Evolutionary conservation across 306 rosid genomes (phyloP).

Genomic region (Acmispon strigosus): DNA sequence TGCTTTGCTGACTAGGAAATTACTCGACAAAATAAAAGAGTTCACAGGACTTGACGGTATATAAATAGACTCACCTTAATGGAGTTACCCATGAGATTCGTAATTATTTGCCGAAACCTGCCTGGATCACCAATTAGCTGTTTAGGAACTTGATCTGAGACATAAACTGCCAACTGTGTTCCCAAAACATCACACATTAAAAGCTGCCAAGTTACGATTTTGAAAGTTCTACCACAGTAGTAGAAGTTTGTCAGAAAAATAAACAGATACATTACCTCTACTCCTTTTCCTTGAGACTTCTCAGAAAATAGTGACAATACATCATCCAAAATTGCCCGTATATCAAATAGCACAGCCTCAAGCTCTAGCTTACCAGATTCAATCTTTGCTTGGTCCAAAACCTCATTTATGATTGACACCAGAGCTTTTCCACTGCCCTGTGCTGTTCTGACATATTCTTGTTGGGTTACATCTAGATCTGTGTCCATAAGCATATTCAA

Average conservation of each 20-base stretch:
- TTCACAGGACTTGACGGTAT: background rate
- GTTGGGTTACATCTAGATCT: slow-evolving; percentile 80
- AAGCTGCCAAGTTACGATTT: slow-evolving; percentile 5
- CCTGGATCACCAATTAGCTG: slow-evolving; percentile 81
- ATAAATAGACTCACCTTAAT: slow-evolving; percentile 49
- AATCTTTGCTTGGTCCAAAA: slow-evolving; percentile 95
- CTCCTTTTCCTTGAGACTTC: slow-evolving; percentile 91
- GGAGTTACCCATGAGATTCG: slow-evolving; percentile 85
- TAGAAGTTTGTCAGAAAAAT: background rate
- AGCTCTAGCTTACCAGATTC: slow-evolving; percentile 96
- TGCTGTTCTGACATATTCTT: slow-evolving; percentile 83
- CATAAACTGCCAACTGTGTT: slow-evolving; percentile 72
- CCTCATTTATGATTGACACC: slow-evolving; percentile 88
- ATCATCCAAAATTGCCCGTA: slow-evolving; percentile 77
- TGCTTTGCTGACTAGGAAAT: background rate
- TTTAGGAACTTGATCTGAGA: slow-evolving; percentile 78
- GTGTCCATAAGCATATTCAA: slow-evolving; percentile 98
- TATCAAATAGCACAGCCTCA: slow-evolving; percentile 75
- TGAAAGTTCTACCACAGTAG: background rate
- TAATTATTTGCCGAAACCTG: slow-evolving; percentile 83
- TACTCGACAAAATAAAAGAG: background rate
- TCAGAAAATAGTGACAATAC: too few species aligned
- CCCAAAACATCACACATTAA: slow-evolving; percentile 21
- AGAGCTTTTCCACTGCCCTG: slow-evolving; percentile 95
- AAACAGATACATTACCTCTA: slow-evolving; percentile 61